phyloP scores from a whole-genome alignment of 768 basidiomycete species.

The Fomitopsis pulvina region DNA sequence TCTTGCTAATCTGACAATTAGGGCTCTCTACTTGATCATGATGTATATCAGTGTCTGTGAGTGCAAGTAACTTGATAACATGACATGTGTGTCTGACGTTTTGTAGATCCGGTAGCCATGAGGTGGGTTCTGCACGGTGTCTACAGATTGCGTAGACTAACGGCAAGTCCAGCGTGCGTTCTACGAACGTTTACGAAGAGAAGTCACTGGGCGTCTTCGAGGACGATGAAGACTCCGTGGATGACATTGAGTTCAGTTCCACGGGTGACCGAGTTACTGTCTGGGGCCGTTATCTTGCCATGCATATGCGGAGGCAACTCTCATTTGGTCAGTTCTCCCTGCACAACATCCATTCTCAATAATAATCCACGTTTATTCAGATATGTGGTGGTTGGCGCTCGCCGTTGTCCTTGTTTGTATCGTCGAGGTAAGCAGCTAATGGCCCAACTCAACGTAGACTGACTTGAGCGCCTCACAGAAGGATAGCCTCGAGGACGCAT shows the following conservation, averaged over 20 bases:
- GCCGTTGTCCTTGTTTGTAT: constrained; percentile 90
- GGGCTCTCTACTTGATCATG: constrained; percentile 86
- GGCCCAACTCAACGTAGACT: neutral
- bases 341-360: neutral
- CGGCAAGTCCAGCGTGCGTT: constrained; percentile 57
- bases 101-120: constrained; percentile 70
- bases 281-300: constrained; percentile 72
- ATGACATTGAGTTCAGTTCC: constrained; percentile 36
- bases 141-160: neutral
- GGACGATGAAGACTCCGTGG: constrained; percentile 27
- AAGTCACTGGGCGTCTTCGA: constrained; percentile 79
- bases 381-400: constrained; percentile 93
- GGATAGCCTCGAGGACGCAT: constrained; percentile 46
- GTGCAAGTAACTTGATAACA: constrained; percentile 27
- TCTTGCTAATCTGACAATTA: constrained; percentile 21
- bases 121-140: constrained; percentile 36
- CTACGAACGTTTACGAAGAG: constrained; percentile 94
- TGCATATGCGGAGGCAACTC: constrained; percentile 83
- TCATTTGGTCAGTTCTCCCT: constrained; percentile 62
- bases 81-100: constrained; percentile 9
- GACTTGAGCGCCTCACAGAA: constrained; percentile 32
- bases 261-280: constrained; percentile 49
- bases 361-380: constrained; percentile 29
- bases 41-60: constrained; percentile 86
- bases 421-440: constrained; percentile 59